A percentile compares a stretch with the other conserved stretches of the same genome.
These are phyloP conservation scores for Boletus reticulatus DNA, from an alignment of 768 basidiomycete genomes.

Conservation along the genomic window DNA sequence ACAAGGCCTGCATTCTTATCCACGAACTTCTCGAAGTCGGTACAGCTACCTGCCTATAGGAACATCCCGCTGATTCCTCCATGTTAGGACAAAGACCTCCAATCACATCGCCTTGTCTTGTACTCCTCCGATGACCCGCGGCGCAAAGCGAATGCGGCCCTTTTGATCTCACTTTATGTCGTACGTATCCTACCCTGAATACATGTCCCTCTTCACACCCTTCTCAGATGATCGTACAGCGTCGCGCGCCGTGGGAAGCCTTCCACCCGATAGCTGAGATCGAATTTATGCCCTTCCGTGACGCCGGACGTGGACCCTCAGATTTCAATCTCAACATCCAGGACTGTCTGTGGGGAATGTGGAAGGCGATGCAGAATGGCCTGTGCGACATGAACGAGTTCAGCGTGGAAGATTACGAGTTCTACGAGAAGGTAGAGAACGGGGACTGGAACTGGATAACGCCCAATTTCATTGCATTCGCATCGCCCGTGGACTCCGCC, in stretches of 20 bases:
- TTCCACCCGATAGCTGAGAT: conserved; percentile 91
- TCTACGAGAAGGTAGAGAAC: conserved; percentile 93
- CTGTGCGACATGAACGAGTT: conserved; percentile 95
- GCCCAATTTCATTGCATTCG: conserved; percentile 90
- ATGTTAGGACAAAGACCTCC: conserved; percentile 68
- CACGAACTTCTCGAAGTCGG: conserved; percentile 82
- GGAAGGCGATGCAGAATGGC: conserved; percentile 89
- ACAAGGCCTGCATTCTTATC: conserved; percentile 88
- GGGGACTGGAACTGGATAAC: conserved; percentile 97
- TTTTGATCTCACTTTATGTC: conserved; percentile 91
- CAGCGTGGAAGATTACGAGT: conserved; percentile 89
- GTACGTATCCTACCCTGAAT: conserved; percentile 46
- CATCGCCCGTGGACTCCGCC: conserved; percentile 79
- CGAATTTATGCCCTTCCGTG: conserved; percentile 94
- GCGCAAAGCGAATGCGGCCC: conserved; percentile 88
- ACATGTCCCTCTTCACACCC: conserved; percentile 18
- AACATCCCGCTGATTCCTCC: conserved; percentile 21
- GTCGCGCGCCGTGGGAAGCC: conserved; percentile 89
- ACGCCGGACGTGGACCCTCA: conserved; percentile 88
- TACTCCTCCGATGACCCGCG: conserved; percentile 87
- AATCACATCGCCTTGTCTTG: conserved; percentile 74
- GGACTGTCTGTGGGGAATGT: conserved; percentile 85
- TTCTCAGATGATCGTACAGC: conserved; percentile 85
- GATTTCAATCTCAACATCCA: conserved; percentile 94
- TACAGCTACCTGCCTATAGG: conserved; percentile 18